These are phyloP conservation scores for Exophiala alcalophila DNA, from an alignment of 2,329 filamentous ascomycete genomes.

Conservation along the genomic window DNA sequence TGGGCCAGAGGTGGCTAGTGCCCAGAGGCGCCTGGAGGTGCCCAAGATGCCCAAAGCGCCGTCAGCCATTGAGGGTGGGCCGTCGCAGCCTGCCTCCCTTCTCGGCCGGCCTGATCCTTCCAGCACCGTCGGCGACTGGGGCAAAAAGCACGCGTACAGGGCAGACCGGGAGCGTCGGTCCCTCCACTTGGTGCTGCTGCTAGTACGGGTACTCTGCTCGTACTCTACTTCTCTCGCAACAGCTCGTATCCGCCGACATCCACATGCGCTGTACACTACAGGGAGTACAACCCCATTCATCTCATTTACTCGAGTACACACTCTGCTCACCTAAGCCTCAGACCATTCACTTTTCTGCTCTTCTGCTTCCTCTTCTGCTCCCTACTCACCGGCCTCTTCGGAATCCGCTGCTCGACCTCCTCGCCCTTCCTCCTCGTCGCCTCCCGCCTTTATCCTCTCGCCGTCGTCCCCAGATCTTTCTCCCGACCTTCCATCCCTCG, in stretches of 20 bases:
- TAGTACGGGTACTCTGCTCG: no score
- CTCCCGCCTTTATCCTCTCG: conserved; percentile 6
- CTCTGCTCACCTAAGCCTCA: conserved; percentile 26
- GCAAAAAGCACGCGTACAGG: neutral
- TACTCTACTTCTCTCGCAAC: no score
- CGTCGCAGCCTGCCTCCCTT: no score
- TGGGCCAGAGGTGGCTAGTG: no score
- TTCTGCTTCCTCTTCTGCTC: conserved; percentile 11
- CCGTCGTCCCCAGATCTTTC: conserved; percentile 7
- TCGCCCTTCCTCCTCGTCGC: conserved; percentile 10
- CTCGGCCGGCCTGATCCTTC: conserved; percentile 9
- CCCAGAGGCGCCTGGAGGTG: conserved; percentile 3
- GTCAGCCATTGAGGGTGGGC: conserved; percentile 7
- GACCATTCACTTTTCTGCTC: conserved; percentile 10
- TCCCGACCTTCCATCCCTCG: neutral
- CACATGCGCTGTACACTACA: conserved; percentile 13
- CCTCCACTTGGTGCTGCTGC: no score
- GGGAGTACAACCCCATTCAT: no score
- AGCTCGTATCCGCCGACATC: conserved; percentile 22
- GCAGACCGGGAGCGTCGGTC: neutral
- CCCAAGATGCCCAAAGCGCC: conserved; percentile 1
- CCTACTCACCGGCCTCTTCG: conserved; percentile 19
- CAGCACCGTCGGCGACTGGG: conserved; percentile 2
- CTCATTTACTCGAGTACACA: conserved; percentile 13
- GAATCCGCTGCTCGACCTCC: conserved; percentile 14